Conservation (phyloP, 225 moss, liverwort and hornwort genomes). For the Thuidium tamariscinum region DNA sequence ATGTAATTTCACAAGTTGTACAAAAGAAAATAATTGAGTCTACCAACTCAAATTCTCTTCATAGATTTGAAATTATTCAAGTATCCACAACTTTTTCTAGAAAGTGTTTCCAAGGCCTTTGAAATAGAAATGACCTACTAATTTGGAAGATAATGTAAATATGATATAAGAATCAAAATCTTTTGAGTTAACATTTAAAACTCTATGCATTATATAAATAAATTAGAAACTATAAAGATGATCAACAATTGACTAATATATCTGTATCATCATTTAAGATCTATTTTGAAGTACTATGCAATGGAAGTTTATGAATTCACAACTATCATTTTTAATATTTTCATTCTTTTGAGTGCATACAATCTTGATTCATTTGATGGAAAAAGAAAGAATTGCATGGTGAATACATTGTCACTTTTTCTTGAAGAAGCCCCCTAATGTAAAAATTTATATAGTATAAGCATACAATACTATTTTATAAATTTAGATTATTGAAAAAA, state of each 20-base stretch:
- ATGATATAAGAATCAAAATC: no score
- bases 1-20: no score
- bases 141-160: no score
- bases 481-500: background rate
- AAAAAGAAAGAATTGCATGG: background rate
- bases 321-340: background rate
- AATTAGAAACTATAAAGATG: no score
- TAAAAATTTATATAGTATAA: background rate
- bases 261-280: background rate
- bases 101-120: no score
- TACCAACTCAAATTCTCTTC: no score
- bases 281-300: background rate
- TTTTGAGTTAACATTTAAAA: no score
- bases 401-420: background rate
- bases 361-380: background rate
- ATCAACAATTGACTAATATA: background rate
- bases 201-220: no score
- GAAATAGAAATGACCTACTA: no score
- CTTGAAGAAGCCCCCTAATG: rapidly evolving
- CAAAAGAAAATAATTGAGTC: no score
- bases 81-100: no score
- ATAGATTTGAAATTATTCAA: no score
- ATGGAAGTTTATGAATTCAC: background rate
- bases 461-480: background rate
- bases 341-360: background rate